Evolutionary conservation across 2,329 filamentous ascomycete species (phyloP).

Genomic region (Esteya vermicola): DNA sequence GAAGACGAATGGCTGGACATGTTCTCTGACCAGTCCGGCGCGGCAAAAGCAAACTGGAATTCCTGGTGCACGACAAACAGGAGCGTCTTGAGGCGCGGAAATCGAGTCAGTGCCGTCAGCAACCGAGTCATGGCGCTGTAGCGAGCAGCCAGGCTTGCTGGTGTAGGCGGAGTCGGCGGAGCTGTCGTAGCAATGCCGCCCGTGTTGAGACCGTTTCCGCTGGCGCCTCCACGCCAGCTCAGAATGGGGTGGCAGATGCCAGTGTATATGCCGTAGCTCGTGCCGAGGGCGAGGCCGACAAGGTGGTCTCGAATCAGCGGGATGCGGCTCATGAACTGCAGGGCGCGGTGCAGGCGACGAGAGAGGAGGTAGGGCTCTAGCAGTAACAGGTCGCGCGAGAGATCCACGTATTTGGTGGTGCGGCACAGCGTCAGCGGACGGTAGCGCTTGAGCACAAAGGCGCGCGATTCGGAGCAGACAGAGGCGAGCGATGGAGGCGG

Average conservation of each 20-base stretch:
- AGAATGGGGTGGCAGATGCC: conserved; percentile 30
- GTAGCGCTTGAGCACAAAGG: conserved; percentile 27
- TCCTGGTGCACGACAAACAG: conserved; percentile 33
- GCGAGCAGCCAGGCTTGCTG: too few species aligned
- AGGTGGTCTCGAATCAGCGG: conserved; percentile 26
- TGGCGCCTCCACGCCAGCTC: conserved; percentile 18
- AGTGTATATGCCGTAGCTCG: conserved; percentile 28
- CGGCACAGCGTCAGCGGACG: conserved; percentile 26
- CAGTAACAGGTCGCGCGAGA: conserved; percentile 29
- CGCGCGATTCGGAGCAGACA: conserved; percentile 29
- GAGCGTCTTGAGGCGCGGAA: conserved; percentile 24
- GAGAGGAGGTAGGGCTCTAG: conserved; percentile 33
- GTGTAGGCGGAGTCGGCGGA: too few species aligned
- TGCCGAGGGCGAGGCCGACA: conserved; percentile 27
- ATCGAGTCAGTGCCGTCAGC: conserved; percentile 24
- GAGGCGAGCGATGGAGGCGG: conserved; percentile 27
- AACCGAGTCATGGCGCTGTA: conserved; percentile 30
- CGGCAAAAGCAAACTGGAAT: conserved; percentile 27
- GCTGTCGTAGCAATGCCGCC: too few species aligned
- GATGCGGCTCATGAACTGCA: conserved; percentile 31
- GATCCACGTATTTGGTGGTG: conserved; percentile 32
- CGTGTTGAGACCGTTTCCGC: conserved; percentile 21
- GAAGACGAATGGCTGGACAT: not conserved
- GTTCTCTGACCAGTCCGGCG: not conserved
- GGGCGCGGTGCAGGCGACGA: conserved; percentile 28